Evolutionary conservation across 2,329 filamentous ascomycete genomes (phyloP).

Genomic region (Talaromyces pinophilus): DNA sequence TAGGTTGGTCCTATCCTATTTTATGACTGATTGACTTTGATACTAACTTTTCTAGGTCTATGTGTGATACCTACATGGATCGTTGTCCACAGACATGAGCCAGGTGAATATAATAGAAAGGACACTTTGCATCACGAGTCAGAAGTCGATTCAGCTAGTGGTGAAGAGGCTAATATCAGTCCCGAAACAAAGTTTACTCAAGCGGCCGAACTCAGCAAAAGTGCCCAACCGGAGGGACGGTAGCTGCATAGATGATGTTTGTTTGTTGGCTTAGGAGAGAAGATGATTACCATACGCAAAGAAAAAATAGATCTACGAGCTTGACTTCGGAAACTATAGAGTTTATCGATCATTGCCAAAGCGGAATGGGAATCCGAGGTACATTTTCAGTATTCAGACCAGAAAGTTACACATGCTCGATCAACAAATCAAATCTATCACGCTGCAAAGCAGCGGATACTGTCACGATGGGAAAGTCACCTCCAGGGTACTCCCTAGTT

Average conservation of each 20-base stretch:
- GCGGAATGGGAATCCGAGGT: neutral
- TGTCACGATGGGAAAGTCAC: neutral
- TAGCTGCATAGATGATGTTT: neutral
- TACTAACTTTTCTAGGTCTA: conserved; percentile 25
- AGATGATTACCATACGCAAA: neutral
- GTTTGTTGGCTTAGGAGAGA: neutral
- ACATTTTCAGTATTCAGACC: neutral
- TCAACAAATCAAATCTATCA: neutral
- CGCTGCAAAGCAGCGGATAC: neutral
- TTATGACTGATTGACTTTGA: neutral
- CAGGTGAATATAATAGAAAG: conserved; percentile 27
- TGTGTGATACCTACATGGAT: conserved; percentile 34
- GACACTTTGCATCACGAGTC: neutral
- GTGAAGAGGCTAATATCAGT: neutral
- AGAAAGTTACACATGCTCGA: neutral
- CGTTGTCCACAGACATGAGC: conserved; percentile 28
- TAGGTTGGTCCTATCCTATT: conserved; percentile 29
- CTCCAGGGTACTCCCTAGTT: neutral
- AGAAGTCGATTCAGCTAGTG: neutral
- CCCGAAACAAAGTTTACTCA: neutral
- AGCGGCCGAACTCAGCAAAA: neutral
- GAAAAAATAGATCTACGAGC: neutral
- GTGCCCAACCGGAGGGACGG: neutral
- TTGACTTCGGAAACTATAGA: neutral
- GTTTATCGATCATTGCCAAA: neutral